Base-by-base conservation (phyloP, 805 yeast species). In the Yarrowia sp. region DNA sequence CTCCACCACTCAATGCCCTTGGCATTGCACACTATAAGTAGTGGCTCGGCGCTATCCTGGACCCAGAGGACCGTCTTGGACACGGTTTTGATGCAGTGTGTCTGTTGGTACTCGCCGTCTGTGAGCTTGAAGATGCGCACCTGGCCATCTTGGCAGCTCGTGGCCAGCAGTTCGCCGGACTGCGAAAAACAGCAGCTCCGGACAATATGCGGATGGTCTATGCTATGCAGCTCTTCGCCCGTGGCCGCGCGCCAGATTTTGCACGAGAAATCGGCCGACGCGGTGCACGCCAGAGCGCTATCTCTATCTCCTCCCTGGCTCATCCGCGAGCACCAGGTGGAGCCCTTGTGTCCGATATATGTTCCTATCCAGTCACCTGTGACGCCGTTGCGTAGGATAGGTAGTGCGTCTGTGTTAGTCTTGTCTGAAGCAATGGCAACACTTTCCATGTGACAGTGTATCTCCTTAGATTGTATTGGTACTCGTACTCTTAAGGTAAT, bases 321-420 rank as follows among this genome's bases (percentile, higher is more conserved):
- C 51, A 74, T 62, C 14, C 71, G 66, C 11, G 74, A 67, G 40
- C 75, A 71, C 75, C 76, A 72, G 6, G 70, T 71, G 2, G 77
- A 74, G 3, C 77, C 77, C 62, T 73, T 73, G 52, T 74, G 77
- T 10, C 77, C 77, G 12, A 73, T 48, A 44, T 68, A 74, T 2
- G 77, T 73, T 28, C 77, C 77, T 14, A 74, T 68, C 77, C 77
- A 74, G 65, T 74, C 77, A 3, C 77, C 77, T 16, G 76, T 72
- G 19, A 68, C 67, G 3, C 77, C 77, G 44, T 74, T 71, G 19
- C 77, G 67, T 11, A 74, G 69, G 67, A 74, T 74, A 0, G 77
- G 77, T 12, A 71, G 67, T 4, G 76, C 76, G 65, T 74, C 77
- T 71, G 62, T 6, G 51, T 43, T 64, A 43, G 52, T 21, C n/a